phyloP scores from a whole-genome alignment of 805 yeast species.

The Wickerhamomyces tratensis region DNA sequence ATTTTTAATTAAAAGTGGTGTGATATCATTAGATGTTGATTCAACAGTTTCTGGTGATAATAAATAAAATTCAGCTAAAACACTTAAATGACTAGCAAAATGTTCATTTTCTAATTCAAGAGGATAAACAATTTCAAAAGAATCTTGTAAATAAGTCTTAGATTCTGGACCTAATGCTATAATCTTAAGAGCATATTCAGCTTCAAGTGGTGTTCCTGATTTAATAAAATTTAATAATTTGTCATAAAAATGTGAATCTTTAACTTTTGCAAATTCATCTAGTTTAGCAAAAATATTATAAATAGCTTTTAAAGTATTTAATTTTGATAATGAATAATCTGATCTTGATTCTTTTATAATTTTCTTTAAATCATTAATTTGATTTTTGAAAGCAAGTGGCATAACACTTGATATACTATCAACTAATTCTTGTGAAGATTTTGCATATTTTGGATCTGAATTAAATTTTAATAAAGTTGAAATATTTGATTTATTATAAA shows the following conservation, averaged over 20 bases:
- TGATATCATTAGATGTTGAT: slow-evolving; percentile 45
- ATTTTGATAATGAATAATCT: slow-evolving; percentile 9
- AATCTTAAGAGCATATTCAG: slow-evolving; percentile 55
- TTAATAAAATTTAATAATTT: slow-evolving; percentile 36
- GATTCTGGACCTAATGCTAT: slow-evolving; percentile 35
- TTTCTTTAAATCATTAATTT: slow-evolving; percentile 39
- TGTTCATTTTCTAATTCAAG: slow-evolving; percentile 26
- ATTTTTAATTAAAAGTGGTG: slow-evolving; percentile 49
- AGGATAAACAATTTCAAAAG: slow-evolving; percentile 40
- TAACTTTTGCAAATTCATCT: slow-evolving; percentile 37
- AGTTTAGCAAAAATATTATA: slow-evolving; percentile 46
- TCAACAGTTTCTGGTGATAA: slow-evolving; percentile 39
- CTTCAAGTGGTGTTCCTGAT: slow-evolving; percentile 48
- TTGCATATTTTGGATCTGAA: slow-evolving; percentile 17
- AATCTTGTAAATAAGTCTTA: slow-evolving; percentile 28
- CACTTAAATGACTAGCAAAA: slow-evolving; percentile 47
- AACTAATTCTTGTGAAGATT: slow-evolving; percentile 41
- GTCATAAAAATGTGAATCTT: slow-evolving; percentile 30
- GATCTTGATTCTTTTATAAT: slow-evolving; percentile 23
- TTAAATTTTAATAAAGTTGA: slow-evolving; percentile 38
- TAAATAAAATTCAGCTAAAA: slow-evolving; percentile 49
- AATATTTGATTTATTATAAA: slow-evolving; percentile 60
- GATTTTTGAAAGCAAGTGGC: slow-evolving; percentile 58
- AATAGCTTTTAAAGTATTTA: slow-evolving; percentile 42
- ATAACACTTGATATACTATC: slow-evolving; percentile 46